Conservation (phyloP, 345 rosid species). For the Citrus sp. region DNA sequence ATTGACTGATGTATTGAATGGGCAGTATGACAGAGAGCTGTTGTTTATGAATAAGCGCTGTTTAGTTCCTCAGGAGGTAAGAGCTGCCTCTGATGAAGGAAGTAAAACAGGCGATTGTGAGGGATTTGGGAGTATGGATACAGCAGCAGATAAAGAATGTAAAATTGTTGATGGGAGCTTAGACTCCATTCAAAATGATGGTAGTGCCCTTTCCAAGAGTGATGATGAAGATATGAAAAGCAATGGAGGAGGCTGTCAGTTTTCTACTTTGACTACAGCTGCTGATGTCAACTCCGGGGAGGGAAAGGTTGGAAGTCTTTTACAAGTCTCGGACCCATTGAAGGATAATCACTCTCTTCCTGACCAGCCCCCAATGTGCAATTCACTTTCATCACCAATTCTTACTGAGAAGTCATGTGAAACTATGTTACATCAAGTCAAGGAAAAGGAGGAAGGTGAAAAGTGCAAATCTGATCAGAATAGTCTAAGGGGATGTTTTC, state of each 20-base stretch:
- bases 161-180: constrained; percentile 27
- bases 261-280: constrained; percentile 32
- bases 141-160: constrained; percentile 10
- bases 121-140: constrained; percentile 16
- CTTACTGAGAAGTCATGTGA: constrained; percentile 34
- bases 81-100: constrained; percentile 16
- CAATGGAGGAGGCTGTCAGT: constrained; percentile 35
- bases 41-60: constrained; percentile 14
- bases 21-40: constrained; percentile 31
- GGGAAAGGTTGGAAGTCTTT: constrained; percentile 26
- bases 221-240: constrained; percentile 27
- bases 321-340: constrained; percentile 25
- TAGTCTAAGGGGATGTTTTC: constrained; percentile 20
- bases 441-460: constrained; percentile 32
- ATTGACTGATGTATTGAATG: constrained; percentile 69
- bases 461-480: constrained; percentile 22
- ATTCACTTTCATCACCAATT: constrained; percentile 31
- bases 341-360: constrained; percentile 27
- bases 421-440: constrained; percentile 19
- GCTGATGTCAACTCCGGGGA: constrained; percentile 32
- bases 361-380: constrained; percentile 36
- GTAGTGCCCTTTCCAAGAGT: constrained; percentile 19
- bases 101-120: constrained; percentile 22
- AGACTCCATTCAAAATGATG: constrained; percentile 30
- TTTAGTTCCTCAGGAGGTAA: constrained; percentile 19